These are phyloP conservation scores for Parasitella parasitica DNA, from an alignment of 371 early-diverging fungal species.

Conservation along the genomic window DNA sequence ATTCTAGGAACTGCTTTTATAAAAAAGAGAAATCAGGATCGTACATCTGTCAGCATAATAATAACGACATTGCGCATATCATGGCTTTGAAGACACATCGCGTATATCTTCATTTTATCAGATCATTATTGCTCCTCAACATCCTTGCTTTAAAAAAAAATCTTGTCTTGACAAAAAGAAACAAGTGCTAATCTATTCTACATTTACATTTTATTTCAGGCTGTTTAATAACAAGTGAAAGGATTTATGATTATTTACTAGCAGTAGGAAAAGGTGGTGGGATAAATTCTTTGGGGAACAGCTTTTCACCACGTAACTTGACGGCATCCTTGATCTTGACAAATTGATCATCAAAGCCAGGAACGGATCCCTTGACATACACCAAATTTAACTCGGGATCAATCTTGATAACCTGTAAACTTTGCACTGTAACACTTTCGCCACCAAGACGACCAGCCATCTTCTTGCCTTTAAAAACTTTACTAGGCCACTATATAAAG, in stretches of 20 bases:
- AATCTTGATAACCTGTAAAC: conserved; percentile 85
- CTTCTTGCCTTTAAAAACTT: conserved; percentile 95
- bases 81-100: too few species aligned
- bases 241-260: conserved; percentile 27
- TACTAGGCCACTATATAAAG: conserved; percentile 72
- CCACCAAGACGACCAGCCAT: conserved; percentile 98
- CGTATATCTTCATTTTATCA: too few species aligned
- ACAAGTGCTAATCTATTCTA: conserved; percentile 7
- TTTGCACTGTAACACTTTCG: conserved; percentile 78
- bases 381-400: conserved; percentile 83
- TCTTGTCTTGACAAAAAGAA: too few species aligned
- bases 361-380: conserved; percentile 91
- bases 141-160: too few species aligned
- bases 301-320: conserved; percentile 68
- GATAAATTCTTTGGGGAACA: conserved; percentile 66
- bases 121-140: too few species aligned
- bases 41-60: too few species aligned
- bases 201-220: conserved; percentile 3
- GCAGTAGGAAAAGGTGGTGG: conserved; percentile 80
- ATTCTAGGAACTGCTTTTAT: too few species aligned
- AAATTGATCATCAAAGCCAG: conserved; percentile 85
- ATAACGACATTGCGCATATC: too few species aligned
- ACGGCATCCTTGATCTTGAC: conserved; percentile 87
- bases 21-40: too few species aligned
- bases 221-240: background rate